A percentile compares a stretch with the other conserved stretches of the same genome.
phyloP scores from a whole-genome alignment of 2,329 filamentous ascomycete species.

The Cytospora piceicola region DNA sequence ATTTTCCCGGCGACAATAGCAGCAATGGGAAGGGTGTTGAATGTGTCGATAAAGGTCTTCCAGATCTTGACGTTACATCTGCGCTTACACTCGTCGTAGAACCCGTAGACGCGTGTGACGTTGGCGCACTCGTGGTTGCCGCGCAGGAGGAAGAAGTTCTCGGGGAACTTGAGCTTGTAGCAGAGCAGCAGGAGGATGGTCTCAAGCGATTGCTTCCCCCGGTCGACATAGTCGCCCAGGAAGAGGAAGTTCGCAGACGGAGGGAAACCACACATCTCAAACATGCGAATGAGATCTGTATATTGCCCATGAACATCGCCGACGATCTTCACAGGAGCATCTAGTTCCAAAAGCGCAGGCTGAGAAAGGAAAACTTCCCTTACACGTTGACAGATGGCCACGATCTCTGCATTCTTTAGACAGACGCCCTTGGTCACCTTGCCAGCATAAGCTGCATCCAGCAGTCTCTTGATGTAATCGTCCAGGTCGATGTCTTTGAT shows the following conservation, averaged over 20 bases:
- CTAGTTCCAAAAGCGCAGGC: slow-evolving; percentile 87
- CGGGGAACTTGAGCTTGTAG: slow-evolving; percentile 96
- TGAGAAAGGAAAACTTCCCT: slow-evolving; percentile 90
- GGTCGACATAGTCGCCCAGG: slow-evolving; percentile 93
- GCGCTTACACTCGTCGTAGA: slow-evolving; percentile 98
- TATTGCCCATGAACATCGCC: slow-evolving; percentile 97
- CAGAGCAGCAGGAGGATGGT: slow-evolving; percentile 90
- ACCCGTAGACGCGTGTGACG: slow-evolving; percentile 92
- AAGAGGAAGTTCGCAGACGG: slow-evolving; percentile 92
- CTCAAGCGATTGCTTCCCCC: slow-evolving; percentile 93
- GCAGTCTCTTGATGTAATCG: slow-evolving; percentile 91
- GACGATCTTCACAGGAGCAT: slow-evolving; percentile 96
- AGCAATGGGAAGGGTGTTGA: slow-evolving; percentile 93
- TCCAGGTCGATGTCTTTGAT: slow-evolving; percentile 93
- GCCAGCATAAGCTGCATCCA: slow-evolving; percentile 93
- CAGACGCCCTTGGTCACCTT: slow-evolving; percentile 98
- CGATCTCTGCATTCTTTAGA: slow-evolving; percentile 96
- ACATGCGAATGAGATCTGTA: slow-evolving; percentile 93
- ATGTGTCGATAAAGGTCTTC: slow-evolving; percentile 97
- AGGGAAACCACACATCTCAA: slow-evolving; percentile 98
- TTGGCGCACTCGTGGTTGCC: slow-evolving; percentile 98
- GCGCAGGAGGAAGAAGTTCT: slow-evolving; percentile 94
- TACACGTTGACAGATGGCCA: slow-evolving; percentile 86
- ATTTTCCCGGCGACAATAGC: slow-evolving; percentile 98
- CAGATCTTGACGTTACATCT: slow-evolving; percentile 96